Evolutionary conservation across 2,329 filamentous ascomycete species (phyloP).

Genomic region (Fusarium fujikuroi): DNA sequence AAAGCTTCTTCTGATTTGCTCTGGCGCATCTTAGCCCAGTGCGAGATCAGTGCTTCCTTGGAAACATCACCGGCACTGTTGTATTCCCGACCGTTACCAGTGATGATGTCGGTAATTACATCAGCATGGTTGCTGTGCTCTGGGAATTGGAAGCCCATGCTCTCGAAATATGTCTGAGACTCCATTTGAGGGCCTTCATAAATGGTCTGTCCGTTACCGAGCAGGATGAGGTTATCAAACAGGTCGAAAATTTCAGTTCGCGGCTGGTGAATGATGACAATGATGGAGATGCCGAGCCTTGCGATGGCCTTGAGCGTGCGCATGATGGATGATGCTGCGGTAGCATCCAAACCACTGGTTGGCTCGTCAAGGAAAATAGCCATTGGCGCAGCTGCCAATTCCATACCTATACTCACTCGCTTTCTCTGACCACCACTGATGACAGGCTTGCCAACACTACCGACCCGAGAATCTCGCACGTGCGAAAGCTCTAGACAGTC

Average conservation of each 20-base stretch:
- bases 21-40: constrained; percentile 55
- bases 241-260: constrained; percentile 67
- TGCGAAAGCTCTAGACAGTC: constrained; percentile 64
- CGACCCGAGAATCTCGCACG: constrained; percentile 62
- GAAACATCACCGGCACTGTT: constrained; percentile 58
- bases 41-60: constrained; percentile 59
- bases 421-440: constrained; percentile 69
- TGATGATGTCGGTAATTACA: constrained; percentile 70
- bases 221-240: constrained; percentile 66
- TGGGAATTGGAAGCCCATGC: constrained; percentile 63
- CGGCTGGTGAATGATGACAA: constrained; percentile 70
- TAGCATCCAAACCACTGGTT: constrained; percentile 65
- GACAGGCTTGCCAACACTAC: constrained; percentile 60
- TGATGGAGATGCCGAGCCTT: constrained; percentile 65
- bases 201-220: constrained; percentile 64
- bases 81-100: constrained; percentile 64
- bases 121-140: constrained; percentile 65
- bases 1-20: constrained; percentile 10
- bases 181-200: constrained; percentile 61
- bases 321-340: constrained; percentile 66
- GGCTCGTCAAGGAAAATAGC: constrained; percentile 65
- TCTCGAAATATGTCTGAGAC: constrained; percentile 61
- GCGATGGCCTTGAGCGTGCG: constrained; percentile 63
- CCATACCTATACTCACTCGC: constrained; percentile 68
- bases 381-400: constrained; percentile 67